phyloP scores from a whole-genome alignment of 208 protist species.

The Trypanosoma lewisi region DNA sequence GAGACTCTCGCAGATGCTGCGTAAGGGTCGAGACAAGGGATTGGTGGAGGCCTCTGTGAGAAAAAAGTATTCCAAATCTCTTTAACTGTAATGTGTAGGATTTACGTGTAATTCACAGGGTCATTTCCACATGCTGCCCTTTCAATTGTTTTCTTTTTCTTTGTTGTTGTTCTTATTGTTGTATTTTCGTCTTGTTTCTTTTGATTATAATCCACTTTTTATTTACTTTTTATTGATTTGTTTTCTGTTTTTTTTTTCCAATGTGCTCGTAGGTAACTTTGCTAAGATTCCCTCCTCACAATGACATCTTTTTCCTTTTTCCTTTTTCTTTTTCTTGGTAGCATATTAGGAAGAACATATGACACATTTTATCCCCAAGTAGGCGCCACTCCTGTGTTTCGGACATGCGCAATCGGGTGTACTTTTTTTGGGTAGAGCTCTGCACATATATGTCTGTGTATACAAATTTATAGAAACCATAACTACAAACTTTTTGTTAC shows the following conservation, averaged over 20 bases:
- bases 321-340: constrained; percentile 2
- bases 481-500: background rate
- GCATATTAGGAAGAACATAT: background rate
- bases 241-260: constrained; percentile 13
- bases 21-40: constrained; percentile 55
- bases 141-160: constrained; percentile 5
- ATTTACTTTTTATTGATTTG: background rate
- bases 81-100: constrained; percentile 28
- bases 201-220: background rate
- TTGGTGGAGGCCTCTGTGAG: constrained; percentile 43
- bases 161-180: constrained; percentile 12
- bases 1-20: constrained; percentile 67
- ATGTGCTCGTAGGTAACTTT: background rate
- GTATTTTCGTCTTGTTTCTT: background rate
- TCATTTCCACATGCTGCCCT: background rate
- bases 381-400: constrained; percentile 10
- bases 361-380: background rate
- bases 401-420: constrained; percentile 12
- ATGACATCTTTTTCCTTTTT: constrained; percentile 11
- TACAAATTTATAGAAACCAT: background rate
- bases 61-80: constrained; percentile 51
- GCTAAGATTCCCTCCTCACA: too few species aligned
- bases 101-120: background rate
- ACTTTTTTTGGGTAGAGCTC: constrained; percentile 23
- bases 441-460: too few species aligned